Evolutionary conservation across 768 basidiomycete genomes (phyloP).

Genomic region (Solioccasus polychromus): DNA sequence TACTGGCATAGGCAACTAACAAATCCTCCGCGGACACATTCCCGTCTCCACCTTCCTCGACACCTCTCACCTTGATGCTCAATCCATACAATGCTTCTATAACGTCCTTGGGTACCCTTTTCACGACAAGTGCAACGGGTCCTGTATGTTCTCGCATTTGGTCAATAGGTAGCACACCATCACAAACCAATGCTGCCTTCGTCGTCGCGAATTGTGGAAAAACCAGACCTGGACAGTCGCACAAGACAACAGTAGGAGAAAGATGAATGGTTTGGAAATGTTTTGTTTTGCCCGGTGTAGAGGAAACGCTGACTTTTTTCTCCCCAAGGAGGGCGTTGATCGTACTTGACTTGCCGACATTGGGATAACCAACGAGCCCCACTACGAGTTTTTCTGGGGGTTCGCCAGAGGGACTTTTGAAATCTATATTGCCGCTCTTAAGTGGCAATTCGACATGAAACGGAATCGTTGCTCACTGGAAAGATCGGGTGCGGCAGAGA

Average conservation of each 20-base stretch:
- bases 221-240: conserved; percentile 97
- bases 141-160: conserved; percentile 93
- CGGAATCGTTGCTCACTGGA: conserved; percentile 45
- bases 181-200: conserved; percentile 92
- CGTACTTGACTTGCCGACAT: conserved; percentile 97
- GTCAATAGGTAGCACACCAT: conserved; percentile 96
- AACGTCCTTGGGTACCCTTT: conserved; percentile 76
- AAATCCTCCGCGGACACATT: conserved; percentile 74
- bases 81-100: conserved; percentile 92
- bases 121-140: conserved; percentile 72
- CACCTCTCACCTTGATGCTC: conserved; percentile 54
- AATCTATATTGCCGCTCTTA: conserved; percentile 45
- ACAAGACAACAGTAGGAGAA: conserved; percentile 82
- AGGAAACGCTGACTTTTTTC: conserved; percentile 97
- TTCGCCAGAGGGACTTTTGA: conserved; percentile 55
- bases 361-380: conserved; percentile 96
- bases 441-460: neutral
- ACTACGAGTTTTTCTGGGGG: conserved; percentile 66
- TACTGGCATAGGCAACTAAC: conserved; percentile 89
- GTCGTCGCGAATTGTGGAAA: conserved; percentile 98
- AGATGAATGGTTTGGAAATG: conserved; percentile 98
- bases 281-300: conserved; percentile 98
- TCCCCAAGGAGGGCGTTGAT: conserved; percentile 95
- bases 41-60: conserved; percentile 86
- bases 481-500: conserved; percentile 66